Percentiles rank a stretch among this genome's conserved stretches.
phyloP scores from a whole-genome alignment of 2,329 filamentous ascomycete species.

The Byssochlamys sp. region DNA sequence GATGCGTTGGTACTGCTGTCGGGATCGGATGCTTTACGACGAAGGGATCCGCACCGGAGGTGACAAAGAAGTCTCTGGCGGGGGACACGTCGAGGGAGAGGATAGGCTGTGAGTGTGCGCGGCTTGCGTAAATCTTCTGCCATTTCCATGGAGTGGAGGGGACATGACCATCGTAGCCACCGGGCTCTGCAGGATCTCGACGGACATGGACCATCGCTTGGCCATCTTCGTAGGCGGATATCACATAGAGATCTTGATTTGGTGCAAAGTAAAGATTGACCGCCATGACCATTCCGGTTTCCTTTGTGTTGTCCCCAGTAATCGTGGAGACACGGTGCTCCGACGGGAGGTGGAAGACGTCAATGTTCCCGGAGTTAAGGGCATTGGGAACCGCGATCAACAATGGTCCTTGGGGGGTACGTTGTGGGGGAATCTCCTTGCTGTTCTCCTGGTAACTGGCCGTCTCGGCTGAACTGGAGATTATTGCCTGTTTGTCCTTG shows the following conservation, averaged over 20 bases:
- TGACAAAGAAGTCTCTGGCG: slow-evolving; percentile 54
- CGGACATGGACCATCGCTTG: slow-evolving; percentile 57
- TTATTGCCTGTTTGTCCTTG: background rate
- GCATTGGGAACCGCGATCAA: slow-evolving; percentile 75
- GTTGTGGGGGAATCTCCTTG: slow-evolving; percentile 3
- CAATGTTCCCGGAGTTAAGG: slow-evolving; percentile 63
- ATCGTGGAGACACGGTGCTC: slow-evolving; percentile 58
- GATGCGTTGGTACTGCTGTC: background rate
- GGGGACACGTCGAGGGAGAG: slow-evolving; percentile 58
- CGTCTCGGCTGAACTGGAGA: slow-evolving; percentile 7
- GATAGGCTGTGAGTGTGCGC: slow-evolving; percentile 68
- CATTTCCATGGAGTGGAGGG: slow-evolving; percentile 33
- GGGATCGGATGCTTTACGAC: slow-evolving; percentile 67
- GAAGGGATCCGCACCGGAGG: slow-evolving; percentile 71
- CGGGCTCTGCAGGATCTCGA: slow-evolving; percentile 28
- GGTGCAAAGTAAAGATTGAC: slow-evolving; percentile 50
- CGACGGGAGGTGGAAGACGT: slow-evolving; percentile 73
- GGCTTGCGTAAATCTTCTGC: slow-evolving; percentile 52
- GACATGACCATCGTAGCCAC: slow-evolving; percentile 11
- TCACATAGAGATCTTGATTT: slow-evolving; percentile 47
- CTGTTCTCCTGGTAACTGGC: slow-evolving; percentile 14
- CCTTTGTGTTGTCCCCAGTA: slow-evolving; percentile 33
- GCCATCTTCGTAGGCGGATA: slow-evolving; percentile 80
- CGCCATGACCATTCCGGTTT: slow-evolving; percentile 75
- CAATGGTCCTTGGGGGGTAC: slow-evolving; percentile 27